Evolutionary conservation across 1,284 basidiomycete species (phyloP).

Genomic region (Ganoderma lucidum): DNA sequence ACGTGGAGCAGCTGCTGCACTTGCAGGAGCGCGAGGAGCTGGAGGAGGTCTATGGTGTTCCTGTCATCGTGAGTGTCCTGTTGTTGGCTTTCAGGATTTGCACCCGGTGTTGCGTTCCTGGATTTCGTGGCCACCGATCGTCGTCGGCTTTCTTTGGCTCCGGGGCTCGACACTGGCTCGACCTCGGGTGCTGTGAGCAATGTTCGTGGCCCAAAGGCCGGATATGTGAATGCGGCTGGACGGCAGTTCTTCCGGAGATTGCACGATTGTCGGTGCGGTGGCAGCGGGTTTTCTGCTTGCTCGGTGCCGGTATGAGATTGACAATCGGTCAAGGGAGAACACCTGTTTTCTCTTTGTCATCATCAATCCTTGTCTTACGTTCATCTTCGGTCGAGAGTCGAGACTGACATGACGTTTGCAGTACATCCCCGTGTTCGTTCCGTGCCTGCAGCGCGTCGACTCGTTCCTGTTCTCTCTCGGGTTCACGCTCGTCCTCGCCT

Average conservation of each 20-base stretch:
- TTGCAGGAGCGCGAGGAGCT: constrained; percentile 74
- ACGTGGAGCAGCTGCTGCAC: constrained; percentile 68
- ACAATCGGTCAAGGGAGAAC: neutral
- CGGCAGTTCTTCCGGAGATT: neutral
- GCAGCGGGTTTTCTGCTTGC: neutral
- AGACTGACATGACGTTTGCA: constrained; percentile 37
- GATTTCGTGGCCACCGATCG: neutral
- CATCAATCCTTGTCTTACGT: neutral
- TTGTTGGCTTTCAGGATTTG: neutral
- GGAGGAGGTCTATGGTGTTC: constrained; percentile 77
- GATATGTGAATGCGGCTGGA: neutral
- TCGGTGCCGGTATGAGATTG: neutral
- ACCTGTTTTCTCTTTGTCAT: neutral
- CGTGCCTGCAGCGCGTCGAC: constrained; percentile 76
- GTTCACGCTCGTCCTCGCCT: constrained; percentile 67
- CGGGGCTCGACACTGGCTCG: neutral
- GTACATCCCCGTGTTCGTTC: constrained; percentile 79
- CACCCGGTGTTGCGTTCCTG: neutral
- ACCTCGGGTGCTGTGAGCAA: neutral
- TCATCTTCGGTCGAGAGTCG: neutral
- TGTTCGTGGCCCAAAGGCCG: neutral
- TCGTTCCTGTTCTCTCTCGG: constrained; percentile 74
- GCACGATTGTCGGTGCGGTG: neutral
- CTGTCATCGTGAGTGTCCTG: constrained; percentile 64
- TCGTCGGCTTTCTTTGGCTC: neutral